Conservation (phyloP, 2,329 filamentous ascomycete genomes). For the Hymenoscyphus salicellus region DNA sequence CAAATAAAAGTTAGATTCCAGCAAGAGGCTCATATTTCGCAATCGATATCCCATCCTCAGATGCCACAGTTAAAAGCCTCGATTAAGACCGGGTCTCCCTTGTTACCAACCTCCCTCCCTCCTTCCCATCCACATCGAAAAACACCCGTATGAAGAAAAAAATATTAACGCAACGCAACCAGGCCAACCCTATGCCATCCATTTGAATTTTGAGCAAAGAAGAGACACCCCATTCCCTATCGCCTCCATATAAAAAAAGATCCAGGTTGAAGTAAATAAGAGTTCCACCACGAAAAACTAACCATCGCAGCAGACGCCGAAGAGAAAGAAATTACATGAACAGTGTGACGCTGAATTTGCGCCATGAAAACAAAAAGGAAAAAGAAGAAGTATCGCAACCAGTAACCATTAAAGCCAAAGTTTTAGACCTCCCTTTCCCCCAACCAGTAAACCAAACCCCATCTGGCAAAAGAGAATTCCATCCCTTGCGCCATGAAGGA, state of each 20-base stretch:
- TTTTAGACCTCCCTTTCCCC: neutral
- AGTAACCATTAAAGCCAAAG: neutral
- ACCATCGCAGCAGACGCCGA: neutral
- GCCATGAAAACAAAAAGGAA: neutral
- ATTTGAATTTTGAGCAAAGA: neutral
- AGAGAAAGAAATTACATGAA: neutral
- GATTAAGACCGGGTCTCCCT: neutral
- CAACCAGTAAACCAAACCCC: neutral
- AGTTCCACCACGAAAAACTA: neutral
- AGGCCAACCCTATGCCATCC: neutral
- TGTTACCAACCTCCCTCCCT: neutral
- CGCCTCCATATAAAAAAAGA: neutral
- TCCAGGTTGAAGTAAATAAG: neutral
- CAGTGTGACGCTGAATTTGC: neutral
- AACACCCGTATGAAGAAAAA: neutral
- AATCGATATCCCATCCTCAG: neutral
- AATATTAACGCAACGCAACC: neutral
- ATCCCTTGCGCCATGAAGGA: conserved; percentile 4
- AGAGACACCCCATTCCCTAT: neutral
- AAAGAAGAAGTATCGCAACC: neutral
- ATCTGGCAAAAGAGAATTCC: neutral
- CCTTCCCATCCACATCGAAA: neutral
- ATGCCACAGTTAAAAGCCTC: neutral
- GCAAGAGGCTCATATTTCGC: neutral
- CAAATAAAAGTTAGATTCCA: neutral